These are phyloP conservation scores for Pseudopyricularia javanii DNA, from an alignment of 2,329 filamentous ascomycete species.

Conservation along the genomic window DNA sequence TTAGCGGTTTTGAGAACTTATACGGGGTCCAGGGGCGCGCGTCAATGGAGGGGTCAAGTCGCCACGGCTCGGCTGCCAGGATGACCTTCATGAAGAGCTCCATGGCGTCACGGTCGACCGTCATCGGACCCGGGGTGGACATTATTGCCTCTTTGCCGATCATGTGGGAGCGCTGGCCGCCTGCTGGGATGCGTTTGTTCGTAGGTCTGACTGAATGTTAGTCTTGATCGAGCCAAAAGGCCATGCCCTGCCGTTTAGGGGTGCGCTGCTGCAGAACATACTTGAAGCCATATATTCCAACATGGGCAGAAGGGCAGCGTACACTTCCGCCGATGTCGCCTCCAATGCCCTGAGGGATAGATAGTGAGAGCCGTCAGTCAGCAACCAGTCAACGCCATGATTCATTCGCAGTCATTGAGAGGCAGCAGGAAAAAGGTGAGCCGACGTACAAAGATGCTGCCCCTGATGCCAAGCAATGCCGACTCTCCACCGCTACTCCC, in stretches of 20 bases:
- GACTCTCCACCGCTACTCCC: conserved; percentile 58
- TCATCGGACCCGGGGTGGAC: conserved; percentile 19
- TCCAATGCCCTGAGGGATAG: conserved; percentile 12
- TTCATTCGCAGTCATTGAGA: no score
- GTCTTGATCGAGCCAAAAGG: no score
- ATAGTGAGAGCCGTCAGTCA: not conserved
- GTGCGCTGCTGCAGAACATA: conserved; percentile 11
- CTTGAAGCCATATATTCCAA: conserved; percentile 19
- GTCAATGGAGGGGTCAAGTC: conserved; percentile 41
- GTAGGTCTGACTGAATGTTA: conserved; percentile 12
- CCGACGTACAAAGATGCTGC: conserved; percentile 31
- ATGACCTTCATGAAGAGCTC: conserved; percentile 39
- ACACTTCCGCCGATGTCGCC: conserved; percentile 22
- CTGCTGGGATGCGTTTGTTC: conserved; percentile 15
- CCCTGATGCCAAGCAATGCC: conserved; percentile 46
- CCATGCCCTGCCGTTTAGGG: no score
- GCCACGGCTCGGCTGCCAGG: conserved; percentile 41
- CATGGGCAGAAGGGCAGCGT: conserved; percentile 16
- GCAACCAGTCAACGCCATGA: not conserved
- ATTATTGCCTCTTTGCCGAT: conserved; percentile 21
- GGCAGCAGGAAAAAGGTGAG: conserved; percentile 9
- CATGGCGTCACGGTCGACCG: conserved; percentile 23
- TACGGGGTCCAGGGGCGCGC: conserved; percentile 41
- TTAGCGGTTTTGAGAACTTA: not conserved
- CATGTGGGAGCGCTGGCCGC: conserved; percentile 15